phyloP scores from a whole-genome alignment of 305 asterid species.

The Fraxinus albicans region DNA sequence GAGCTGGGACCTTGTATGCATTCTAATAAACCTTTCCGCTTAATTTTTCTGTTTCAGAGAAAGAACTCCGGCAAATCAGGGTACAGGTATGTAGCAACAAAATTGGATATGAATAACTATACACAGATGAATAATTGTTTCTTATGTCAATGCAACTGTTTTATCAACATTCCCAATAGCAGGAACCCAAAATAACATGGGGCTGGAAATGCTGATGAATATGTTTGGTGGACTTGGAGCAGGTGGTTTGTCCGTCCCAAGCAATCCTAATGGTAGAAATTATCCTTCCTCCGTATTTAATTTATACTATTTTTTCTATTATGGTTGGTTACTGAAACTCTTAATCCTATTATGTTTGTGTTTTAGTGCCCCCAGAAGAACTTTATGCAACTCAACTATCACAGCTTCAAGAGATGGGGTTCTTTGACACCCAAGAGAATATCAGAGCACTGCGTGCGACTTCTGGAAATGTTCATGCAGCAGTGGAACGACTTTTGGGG shows the following conservation, averaged over 20 bases:
- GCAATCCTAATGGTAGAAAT: conserved; percentile 41
- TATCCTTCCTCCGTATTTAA: not conserved
- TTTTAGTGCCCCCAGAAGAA: conserved; percentile 54
- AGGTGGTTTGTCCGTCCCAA: conserved; percentile 40
- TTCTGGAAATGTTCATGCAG: conserved; percentile 62
- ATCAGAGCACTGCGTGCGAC: conserved; percentile 61
- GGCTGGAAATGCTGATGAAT: conserved; percentile 45
- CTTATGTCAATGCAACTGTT: conserved; percentile 5
- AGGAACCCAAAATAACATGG: conserved; percentile 44
- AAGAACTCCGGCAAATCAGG: conserved; percentile 47
- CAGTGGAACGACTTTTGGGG: conserved; percentile 60
- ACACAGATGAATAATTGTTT: not conserved
- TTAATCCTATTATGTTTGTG: conserved; percentile 7
- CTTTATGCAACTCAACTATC: conserved; percentile 59
- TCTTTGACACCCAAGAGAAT: conserved; percentile 54
- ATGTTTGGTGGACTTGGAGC: conserved; percentile 59
- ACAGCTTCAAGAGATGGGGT: conserved; percentile 67
- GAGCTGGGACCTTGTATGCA: not conserved
- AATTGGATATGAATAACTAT: not conserved
- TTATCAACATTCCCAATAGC: conserved; percentile 18
- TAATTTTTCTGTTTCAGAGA: conserved; percentile 35
- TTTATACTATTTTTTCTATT: not conserved
- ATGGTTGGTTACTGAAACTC: not conserved
- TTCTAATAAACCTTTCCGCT: conserved; percentile 16
- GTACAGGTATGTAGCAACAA: conserved; percentile 34